These are phyloP conservation scores for Psilocybe subaeruginosa DNA, from an alignment of 768 basidiomycete species.

Conservation along the genomic window DNA sequence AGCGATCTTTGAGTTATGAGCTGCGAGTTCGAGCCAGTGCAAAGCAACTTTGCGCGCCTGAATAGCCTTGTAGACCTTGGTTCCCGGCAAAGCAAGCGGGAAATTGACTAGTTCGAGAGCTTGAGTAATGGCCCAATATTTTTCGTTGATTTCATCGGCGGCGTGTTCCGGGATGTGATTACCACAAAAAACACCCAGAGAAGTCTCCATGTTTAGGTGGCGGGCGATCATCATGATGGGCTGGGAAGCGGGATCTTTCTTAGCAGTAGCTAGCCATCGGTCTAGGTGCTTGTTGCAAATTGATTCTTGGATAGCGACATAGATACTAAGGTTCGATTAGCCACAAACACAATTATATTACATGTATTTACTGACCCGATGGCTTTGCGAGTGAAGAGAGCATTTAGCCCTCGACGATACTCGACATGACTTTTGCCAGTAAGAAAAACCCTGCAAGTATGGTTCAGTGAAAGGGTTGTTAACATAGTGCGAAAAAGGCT, in stretches of 20 bases:
- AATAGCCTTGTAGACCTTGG: constrained; percentile 93
- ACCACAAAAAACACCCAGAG: constrained; percentile 95
- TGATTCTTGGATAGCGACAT: constrained; percentile 80
- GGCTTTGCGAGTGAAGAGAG: constrained; percentile 92
- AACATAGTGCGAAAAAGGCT: constrained; percentile 9
- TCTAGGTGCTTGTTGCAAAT: constrained; percentile 79
- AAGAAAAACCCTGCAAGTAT: constrained; percentile 83
- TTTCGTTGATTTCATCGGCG: constrained; percentile 80
- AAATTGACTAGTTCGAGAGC: constrained; percentile 99
- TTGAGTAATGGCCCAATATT: constrained; percentile 95
- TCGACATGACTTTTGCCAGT: constrained; percentile 93
- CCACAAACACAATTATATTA: not conserved
- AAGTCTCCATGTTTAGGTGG: constrained; percentile 96
- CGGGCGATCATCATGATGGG: constrained; percentile 92
- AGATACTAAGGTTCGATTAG: constrained; percentile 56
- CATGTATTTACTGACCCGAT: constrained; percentile 61
- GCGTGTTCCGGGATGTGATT: constrained; percentile 83
- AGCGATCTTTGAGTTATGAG: constrained; percentile 74
- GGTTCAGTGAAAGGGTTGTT: not conserved
- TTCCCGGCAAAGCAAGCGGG: constrained; percentile 92
- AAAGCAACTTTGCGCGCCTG: constrained; percentile 88
- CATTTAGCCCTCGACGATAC: constrained; percentile 89
- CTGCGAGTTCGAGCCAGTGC: constrained; percentile 79
- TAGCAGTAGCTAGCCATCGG: constrained; percentile 68
- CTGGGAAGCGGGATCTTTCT: constrained; percentile 47